These are phyloP conservation scores for Periglandula ipomoeae DNA, from an alignment of 2,329 filamentous ascomycete genomes.

Conservation along the genomic window DNA sequence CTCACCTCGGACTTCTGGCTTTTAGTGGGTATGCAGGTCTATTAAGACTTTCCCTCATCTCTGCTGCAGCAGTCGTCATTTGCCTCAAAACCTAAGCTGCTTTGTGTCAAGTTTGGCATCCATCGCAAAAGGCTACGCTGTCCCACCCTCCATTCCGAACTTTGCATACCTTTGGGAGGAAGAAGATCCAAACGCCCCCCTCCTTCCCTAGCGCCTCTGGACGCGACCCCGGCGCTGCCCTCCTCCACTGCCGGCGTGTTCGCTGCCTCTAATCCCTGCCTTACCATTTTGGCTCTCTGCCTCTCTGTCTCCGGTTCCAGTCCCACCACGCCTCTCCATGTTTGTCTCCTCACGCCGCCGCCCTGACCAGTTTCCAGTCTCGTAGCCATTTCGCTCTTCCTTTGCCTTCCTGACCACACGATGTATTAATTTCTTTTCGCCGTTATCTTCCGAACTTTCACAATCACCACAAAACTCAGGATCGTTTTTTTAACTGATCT, in stretches of 20 bases:
- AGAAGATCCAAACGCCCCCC: not conserved
- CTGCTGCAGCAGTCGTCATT: too few relatives aligned
- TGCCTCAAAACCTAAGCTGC: too few relatives aligned
- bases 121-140: too few relatives aligned
- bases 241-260: conserved; percentile 1
- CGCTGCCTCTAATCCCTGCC: not conserved
- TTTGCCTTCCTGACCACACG: not conserved
- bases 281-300: conserved; percentile 3
- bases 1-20: too few relatives aligned
- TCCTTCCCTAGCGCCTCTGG: not conserved
- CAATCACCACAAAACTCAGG: not conserved
- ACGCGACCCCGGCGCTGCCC: not conserved
- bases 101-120: too few relatives aligned
- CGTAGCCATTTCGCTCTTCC: not conserved
- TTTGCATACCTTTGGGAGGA: too few relatives aligned
- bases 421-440: not conserved
- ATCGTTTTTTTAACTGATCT: too few relatives aligned
- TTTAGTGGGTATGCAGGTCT: too few relatives aligned
- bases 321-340: not conserved
- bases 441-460: not conserved
- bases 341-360: not conserved
- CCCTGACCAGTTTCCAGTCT: not conserved
- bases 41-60: too few relatives aligned
- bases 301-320: conserved; percentile 5
- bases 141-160: too few relatives aligned